phyloP scores from a whole-genome alignment of 306 rosid species.

The Lathyrus aphaca region DNA sequence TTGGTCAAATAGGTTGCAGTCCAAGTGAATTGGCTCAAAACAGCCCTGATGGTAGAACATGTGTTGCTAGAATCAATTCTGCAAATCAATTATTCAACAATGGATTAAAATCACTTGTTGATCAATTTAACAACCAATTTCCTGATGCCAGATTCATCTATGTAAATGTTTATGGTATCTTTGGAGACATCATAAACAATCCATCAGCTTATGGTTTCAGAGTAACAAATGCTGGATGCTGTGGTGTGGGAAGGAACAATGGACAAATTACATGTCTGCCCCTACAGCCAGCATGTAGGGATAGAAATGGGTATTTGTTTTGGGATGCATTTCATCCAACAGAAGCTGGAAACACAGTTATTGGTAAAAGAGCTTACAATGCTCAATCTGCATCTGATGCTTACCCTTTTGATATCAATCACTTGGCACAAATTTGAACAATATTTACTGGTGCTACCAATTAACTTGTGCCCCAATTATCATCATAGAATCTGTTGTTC shows the following conservation, averaged over 20 bases:
- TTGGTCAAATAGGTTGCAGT: conserved; percentile 94
- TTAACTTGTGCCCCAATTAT: too few relatives aligned
- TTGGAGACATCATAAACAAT: conserved; percentile 64
- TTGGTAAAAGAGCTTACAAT: conserved; percentile 69
- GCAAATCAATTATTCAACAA: conserved; percentile 82
- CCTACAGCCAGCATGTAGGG: conserved; percentile 69
- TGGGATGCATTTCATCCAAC: conserved; percentile 99
- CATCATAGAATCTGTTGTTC: neutral
- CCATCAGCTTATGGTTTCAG: conserved; percentile 75
- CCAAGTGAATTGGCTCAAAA: conserved; percentile 81
- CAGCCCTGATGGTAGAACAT: conserved; percentile 78
- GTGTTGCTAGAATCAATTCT: conserved; percentile 72
- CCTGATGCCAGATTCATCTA: conserved; percentile 68
- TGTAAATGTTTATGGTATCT: conserved; percentile 73
- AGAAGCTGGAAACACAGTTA: conserved; percentile 62
- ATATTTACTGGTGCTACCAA: neutral
- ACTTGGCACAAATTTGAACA: conserved; percentile 66
- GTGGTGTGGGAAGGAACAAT: conserved; percentile 94
- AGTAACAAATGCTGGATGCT: conserved; percentile 73
- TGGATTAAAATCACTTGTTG: conserved; percentile 64
- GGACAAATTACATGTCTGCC: conserved; percentile 92
- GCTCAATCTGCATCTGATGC: conserved; percentile 84
- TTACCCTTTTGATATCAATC: conserved; percentile 75
- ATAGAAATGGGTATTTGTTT: conserved; percentile 65
- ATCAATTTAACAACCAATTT: conserved; percentile 63